phyloP scores from a whole-genome alignment of 2,329 filamentous ascomycete genomes.

The Onygenales sp. region DNA sequence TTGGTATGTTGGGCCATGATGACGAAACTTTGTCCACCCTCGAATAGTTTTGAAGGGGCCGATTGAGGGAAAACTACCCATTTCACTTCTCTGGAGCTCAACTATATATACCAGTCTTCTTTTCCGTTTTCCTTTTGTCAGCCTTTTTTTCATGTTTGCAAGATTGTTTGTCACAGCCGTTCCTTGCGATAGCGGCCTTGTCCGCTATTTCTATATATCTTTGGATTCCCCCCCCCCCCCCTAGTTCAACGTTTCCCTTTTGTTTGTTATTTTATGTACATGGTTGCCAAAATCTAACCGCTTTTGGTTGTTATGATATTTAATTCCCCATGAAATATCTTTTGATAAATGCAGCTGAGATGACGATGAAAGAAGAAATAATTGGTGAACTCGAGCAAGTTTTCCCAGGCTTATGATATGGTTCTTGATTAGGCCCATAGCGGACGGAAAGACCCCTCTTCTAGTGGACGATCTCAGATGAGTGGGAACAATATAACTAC shows the following conservation, averaged over 20 bases:
- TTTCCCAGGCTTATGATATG: not conserved
- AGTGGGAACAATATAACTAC: not conserved
- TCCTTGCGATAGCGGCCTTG: not conserved
- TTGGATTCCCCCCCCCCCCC: too few relatives aligned
- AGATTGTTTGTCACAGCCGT: conserved; percentile 10
- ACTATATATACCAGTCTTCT: not conserved
- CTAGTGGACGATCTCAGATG: not conserved
- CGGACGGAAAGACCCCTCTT: not conserved
- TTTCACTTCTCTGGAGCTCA: conserved; percentile 1
- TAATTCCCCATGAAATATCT: not conserved
- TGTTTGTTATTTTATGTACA: conserved; percentile 4
- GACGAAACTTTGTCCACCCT: not conserved
- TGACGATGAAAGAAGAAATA: not conserved
- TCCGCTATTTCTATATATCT: too few relatives aligned
- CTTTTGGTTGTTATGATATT: not conserved
- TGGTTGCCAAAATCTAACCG: not conserved
- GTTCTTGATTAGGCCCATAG: not conserved
- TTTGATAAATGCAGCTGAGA: not conserved
- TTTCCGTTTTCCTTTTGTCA: not conserved
- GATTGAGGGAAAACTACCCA: not conserved
- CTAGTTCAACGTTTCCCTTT: conserved; percentile 3
- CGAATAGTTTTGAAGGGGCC: not conserved
- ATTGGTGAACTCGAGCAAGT: not conserved
- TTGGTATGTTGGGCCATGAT: conserved; percentile 8
- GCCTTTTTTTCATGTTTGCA: not conserved